phyloP scores from a whole-genome alignment of 768 basidiomycete genomes.

The Crepidotus variabilis region DNA sequence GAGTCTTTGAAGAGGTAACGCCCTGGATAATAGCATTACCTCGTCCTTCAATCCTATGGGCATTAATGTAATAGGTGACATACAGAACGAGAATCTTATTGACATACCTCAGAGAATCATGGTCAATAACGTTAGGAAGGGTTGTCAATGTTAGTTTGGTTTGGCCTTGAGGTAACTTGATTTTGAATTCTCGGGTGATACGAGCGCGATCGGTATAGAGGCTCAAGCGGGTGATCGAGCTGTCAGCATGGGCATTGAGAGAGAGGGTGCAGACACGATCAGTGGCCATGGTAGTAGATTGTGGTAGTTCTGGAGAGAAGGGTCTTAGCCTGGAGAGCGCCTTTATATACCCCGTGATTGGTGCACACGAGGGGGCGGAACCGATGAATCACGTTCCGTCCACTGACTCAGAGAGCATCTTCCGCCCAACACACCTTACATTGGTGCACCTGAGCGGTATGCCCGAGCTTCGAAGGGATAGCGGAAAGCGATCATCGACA shows the following conservation, averaged over 20 bases:
- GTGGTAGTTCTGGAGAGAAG: neutral
- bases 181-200: constrained; percentile 26
- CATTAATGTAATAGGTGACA: neutral
- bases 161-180: constrained; percentile 28
- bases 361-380: neutral
- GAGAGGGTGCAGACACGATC: neutral
- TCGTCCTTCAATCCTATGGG: constrained; percentile 36
- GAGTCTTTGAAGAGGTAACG: constrained; percentile 24
- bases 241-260: neutral
- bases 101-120: constrained; percentile 32
- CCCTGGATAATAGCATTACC: constrained; percentile 41
- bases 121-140: constrained; percentile 30
- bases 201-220: constrained; percentile 22
- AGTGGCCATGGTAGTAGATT: constrained; percentile 1
- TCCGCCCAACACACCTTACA: too few species aligned
- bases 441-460: too few species aligned
- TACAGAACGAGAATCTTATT: constrained; percentile 22
- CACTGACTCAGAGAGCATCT: neutral
- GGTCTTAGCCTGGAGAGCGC: neutral
- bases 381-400: neutral
- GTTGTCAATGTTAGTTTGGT: constrained; percentile 32
- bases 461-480: too few species aligned
- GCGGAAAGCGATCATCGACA: too few species aligned
- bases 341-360: neutral
- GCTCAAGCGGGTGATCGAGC: constrained; percentile 12